Conservation (phyloP, 1,284 basidiomycete species). For the Tetrapyrgos nigripes region DNA sequence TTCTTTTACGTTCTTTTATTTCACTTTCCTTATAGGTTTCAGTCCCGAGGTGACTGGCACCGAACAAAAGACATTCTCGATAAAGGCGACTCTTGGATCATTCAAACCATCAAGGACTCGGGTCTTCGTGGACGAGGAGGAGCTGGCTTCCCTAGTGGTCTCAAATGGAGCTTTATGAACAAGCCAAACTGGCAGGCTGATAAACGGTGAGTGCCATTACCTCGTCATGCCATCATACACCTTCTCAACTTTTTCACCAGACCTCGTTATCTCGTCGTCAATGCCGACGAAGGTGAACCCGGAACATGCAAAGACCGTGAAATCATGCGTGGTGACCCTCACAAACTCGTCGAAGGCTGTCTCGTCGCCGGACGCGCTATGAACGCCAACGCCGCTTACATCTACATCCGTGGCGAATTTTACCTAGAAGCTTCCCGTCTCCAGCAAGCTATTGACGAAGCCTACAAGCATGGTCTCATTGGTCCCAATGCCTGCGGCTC, state of each 20-base stretch:
- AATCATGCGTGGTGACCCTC: conserved; percentile 97
- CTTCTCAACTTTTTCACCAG: conserved; percentile 39
- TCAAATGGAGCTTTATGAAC: conserved; percentile 99
- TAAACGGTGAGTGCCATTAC: conserved; percentile 59
- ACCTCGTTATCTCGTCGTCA: conserved; percentile 96
- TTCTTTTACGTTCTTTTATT: conserved; percentile 4
- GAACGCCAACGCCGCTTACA: conserved; percentile 98
- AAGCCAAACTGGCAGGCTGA: conserved; percentile 99
- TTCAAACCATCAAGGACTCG: conserved; percentile 95
- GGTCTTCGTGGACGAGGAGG: conserved; percentile 96
- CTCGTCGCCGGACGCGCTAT: conserved; percentile 97
- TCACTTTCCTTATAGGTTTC: conserved; percentile 13
- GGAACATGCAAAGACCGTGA: conserved; percentile 99
- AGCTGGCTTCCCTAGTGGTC: conserved; percentile 95
- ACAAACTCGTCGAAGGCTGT: conserved; percentile 98
- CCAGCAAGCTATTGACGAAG: conserved; percentile 94
- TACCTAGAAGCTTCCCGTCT: conserved; percentile 94
- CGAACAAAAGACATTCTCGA: conserved; percentile 94
- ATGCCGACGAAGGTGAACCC: conserved; percentile 98
- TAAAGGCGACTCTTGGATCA: conserved; percentile 98
- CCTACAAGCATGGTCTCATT: conserved; percentile 91
- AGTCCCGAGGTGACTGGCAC: conserved; percentile 98
- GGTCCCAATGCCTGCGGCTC: conserved; percentile 94
- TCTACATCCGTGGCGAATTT: conserved; percentile 99
- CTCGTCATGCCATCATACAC: neutral